These are phyloP conservation scores for Catharanthus roseus DNA, from an alignment of 257 asterid species.

Conservation along the genomic window DNA sequence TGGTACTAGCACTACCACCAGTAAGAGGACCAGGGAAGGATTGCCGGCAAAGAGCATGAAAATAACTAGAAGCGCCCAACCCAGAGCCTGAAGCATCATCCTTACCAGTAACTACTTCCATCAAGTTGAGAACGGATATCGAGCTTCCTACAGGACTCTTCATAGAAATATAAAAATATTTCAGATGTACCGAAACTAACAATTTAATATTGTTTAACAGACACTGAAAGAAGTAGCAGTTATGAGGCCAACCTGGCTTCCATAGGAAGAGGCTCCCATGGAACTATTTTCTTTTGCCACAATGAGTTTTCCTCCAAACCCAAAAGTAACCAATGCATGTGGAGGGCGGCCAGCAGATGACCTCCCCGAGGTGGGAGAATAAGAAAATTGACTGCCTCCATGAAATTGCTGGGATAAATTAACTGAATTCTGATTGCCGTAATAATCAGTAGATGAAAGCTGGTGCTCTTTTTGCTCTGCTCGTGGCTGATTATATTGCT, in stretches of 20 bases:
- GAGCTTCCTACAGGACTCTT: conserved; percentile 63
- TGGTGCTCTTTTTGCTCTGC: conserved; percentile 43
- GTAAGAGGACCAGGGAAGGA: conserved; percentile 86
- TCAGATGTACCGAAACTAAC: conserved; percentile 16
- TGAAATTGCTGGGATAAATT: conserved; percentile 49
- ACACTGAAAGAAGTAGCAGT: conserved; percentile 11
- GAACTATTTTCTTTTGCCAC: conserved; percentile 56
- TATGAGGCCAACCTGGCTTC: conserved; percentile 64
- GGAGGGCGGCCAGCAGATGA: conserved; percentile 93
- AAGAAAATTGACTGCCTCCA: conserved; percentile 43
- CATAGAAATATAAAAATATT: conserved; percentile 24
- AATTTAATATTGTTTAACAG: conserved; percentile 5
- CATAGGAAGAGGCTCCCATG: conserved; percentile 43
- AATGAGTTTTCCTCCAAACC: conserved; percentile 94
- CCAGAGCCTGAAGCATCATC: conserved; percentile 41
- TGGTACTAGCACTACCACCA: conserved; percentile 68
- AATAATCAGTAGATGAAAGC: conserved; percentile 40
- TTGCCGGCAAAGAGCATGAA: conserved; percentile 60
- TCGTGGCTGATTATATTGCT: conserved; percentile 43
- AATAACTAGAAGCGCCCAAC: conserved; percentile 41
- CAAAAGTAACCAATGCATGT: conserved; percentile 89
- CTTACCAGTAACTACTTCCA: conserved; percentile 54
- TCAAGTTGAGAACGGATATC: conserved; percentile 64
- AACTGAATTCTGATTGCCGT: conserved; percentile 38
- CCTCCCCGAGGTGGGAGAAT: conserved; percentile 55